A percentile compares a stretch with the other conserved stretches of the same genome.
These are phyloP conservation scores for Yamadazyma trypodendri DNA, from an alignment of 1,139 yeast genomes.

Conservation along the genomic window DNA sequence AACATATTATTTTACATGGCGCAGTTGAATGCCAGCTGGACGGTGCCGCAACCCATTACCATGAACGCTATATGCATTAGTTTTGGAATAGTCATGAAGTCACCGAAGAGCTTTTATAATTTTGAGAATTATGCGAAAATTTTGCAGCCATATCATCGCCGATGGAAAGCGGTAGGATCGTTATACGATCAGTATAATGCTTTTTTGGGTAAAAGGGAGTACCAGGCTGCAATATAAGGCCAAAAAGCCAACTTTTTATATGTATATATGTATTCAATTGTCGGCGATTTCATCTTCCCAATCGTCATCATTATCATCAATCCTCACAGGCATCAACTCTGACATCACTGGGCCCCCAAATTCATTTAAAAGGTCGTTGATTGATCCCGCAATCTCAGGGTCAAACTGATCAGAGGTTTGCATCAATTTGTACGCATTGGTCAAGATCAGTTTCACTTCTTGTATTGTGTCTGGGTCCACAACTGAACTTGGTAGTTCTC, in stretches of 20 bases:
- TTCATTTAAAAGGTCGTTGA: slow-evolving; percentile 47
- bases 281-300: slow-evolving; percentile 48
- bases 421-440: slow-evolving; percentile 53
- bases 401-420: slow-evolving; percentile 46
- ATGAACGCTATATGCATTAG: background rate
- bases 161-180: background rate
- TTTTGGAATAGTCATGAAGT: slow-evolving; percentile 2
- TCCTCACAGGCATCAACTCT: slow-evolving; percentile 44
- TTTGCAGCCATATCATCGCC: slow-evolving; percentile 3
- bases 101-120: slow-evolving; percentile 4
- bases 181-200: background rate
- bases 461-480: slow-evolving; percentile 29
- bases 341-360: slow-evolving; percentile 60
- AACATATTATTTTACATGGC: slow-evolving; percentile 4
- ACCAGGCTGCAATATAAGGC: too few species aligned
- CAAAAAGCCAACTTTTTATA: background rate
- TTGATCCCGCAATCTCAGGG: slow-evolving; percentile 54
- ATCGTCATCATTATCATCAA: slow-evolving; percentile 40
- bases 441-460: slow-evolving; percentile 55
- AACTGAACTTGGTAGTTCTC: slow-evolving; percentile 33
- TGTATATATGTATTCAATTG: slow-evolving; percentile 13
- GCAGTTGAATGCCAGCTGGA: slow-evolving; percentile 4
- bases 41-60: slow-evolving; percentile 3
- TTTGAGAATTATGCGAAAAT: slow-evolving; percentile 1
- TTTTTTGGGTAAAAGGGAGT: background rate